phyloP scores from a whole-genome alignment of 106 monocot genomes.

The Dendrobium catenatum region DNA sequence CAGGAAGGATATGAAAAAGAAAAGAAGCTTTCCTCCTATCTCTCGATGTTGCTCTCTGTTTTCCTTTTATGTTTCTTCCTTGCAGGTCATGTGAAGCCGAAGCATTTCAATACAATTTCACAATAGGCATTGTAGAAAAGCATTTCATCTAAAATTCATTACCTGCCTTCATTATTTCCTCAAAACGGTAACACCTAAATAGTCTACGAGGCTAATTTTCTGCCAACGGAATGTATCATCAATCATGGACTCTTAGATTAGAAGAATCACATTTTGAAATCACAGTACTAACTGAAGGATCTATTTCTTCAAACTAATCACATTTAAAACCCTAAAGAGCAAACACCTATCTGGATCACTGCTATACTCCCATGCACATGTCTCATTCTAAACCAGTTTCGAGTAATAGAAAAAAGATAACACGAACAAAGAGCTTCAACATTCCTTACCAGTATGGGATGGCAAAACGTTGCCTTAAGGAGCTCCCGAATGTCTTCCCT shows the following conservation, averaged over 20 bases:
- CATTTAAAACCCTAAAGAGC: not conserved
- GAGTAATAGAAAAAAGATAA: not conserved
- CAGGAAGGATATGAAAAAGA: too few relatives aligned
- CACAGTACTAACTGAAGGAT: not conserved
- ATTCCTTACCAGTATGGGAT: conserved; percentile 68
- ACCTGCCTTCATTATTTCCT: too few relatives aligned
- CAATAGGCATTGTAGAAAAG: too few relatives aligned
- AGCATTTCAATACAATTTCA: too few relatives aligned
- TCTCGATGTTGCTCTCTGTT: too few relatives aligned
- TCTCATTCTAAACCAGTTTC: not conserved
- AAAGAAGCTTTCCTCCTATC: too few relatives aligned
- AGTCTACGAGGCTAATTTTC: not conserved
- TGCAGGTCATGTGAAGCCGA: too few relatives aligned
- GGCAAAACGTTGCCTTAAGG: conserved; percentile 56
- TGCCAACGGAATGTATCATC: not conserved
- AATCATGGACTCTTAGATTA: not conserved
- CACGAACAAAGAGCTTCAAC: not conserved
- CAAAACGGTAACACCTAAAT: too few relatives aligned
- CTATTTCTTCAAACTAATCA: not conserved
- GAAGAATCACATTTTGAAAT: not conserved
- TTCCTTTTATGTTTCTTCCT: too few relatives aligned
- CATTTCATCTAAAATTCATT: too few relatives aligned
- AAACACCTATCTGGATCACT: not conserved
- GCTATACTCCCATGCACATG: not conserved
- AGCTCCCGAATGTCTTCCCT: conserved; percentile 85